phyloP scores from a whole-genome alignment of 164 flowering plant genomes.

The Tetracentron sinense region DNA sequence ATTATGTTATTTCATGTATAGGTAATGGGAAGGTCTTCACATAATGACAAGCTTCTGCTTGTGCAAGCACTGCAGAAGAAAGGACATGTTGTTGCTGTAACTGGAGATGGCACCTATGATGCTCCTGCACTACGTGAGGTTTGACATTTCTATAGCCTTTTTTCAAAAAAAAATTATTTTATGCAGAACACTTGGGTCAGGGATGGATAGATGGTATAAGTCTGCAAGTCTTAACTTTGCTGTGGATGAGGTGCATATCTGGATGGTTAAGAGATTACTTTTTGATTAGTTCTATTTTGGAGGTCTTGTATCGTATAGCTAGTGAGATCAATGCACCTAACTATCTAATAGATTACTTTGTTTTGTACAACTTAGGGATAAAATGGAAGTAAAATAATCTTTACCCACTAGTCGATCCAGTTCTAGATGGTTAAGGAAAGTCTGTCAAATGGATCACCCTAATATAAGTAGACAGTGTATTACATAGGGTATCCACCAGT shows the following conservation, averaged over 20 bases:
- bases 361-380: too few species aligned
- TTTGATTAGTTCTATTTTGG: background rate
- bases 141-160: constrained; percentile 3
- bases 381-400: too few species aligned
- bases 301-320: background rate
- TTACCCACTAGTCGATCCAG: too few species aligned
- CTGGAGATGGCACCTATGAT: constrained; percentile 99
- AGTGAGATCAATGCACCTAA: too few species aligned
- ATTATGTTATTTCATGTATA: constrained; percentile 19
- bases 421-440: too few species aligned
- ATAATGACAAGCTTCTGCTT: constrained; percentile 88
- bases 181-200: background rate
- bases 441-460: too few species aligned
- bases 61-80: constrained; percentile 76
- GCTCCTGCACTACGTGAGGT: constrained; percentile 99
- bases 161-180: too few species aligned
- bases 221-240: background rate
- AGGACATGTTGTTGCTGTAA: constrained; percentile 93
- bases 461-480: too few species aligned
- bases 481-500: too few species aligned
- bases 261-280: background rate
- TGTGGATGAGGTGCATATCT: background rate
- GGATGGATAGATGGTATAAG: background rate
- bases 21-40: constrained; percentile 99
- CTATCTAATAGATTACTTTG: too few species aligned